Evolutionary conservation across 2,329 filamentous ascomycete genomes (phyloP).

Genomic region (Paecilomyces sp.): DNA sequence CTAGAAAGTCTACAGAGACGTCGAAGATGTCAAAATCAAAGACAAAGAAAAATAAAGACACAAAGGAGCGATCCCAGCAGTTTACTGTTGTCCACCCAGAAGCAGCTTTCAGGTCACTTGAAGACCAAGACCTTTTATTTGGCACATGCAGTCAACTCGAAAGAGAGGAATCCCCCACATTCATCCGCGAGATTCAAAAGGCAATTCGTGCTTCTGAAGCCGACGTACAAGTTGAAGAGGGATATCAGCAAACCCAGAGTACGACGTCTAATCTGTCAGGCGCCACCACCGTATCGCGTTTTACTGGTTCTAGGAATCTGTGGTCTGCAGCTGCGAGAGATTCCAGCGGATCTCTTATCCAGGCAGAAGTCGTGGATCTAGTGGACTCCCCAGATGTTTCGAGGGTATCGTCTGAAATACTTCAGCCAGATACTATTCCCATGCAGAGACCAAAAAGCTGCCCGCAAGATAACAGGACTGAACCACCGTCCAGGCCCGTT

Average conservation of each 20-base stretch:
- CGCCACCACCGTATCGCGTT: conserved; percentile 13
- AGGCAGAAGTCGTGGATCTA: conserved; percentile 56
- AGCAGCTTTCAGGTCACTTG: conserved; percentile 59
- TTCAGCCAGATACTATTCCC: conserved; percentile 3
- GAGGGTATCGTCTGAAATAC: not conserved
- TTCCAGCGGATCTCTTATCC: conserved; percentile 55
- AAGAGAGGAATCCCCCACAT: conserved; percentile 61
- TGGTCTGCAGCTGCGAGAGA: conserved; percentile 69
- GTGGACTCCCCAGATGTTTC: conserved; percentile 32
- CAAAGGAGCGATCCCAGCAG: conserved; percentile 28
- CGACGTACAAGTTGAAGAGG: conserved; percentile 5
- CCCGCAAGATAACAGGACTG: not conserved
- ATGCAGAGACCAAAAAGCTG: not conserved
- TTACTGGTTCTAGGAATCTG: conserved; percentile 39
- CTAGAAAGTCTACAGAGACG: conserved; percentile 5
- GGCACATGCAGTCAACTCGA: conserved; percentile 80
- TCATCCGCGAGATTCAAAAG: conserved; percentile 28
- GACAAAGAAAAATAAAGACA: conserved; percentile 13
- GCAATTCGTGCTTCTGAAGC: conserved; percentile 24
- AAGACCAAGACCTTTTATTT: conserved; percentile 71
- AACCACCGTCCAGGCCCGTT: not conserved
- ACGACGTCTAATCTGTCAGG: conserved; percentile 2
- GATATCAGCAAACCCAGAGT: not conserved
- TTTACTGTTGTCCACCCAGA: conserved; percentile 62
- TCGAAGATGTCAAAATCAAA: conserved; percentile 11